phyloP scores from a whole-genome alignment of 2,329 filamentous ascomycete species.

The Leptographium radiaticola region DNA sequence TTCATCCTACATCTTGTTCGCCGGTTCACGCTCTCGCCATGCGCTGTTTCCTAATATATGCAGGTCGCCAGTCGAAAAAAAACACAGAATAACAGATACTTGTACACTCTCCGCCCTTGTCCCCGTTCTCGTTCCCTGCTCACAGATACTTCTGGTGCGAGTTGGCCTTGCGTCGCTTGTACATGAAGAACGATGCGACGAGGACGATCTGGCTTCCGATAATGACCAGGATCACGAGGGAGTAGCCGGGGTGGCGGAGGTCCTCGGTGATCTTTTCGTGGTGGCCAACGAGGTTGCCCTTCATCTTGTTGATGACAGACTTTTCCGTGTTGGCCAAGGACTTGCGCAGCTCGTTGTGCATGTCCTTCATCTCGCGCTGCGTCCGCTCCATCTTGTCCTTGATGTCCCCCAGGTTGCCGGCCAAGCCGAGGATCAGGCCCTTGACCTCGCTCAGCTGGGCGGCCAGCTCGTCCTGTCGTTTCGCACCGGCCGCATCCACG shows the following conservation, averaged over 20 bases:
- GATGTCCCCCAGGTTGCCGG: conserved; percentile 28
- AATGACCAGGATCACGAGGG: conserved; percentile 51
- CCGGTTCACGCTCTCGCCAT: not conserved
- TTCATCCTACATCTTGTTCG: not conserved
- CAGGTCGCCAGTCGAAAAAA: no score
- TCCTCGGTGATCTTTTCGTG: conserved; percentile 33
- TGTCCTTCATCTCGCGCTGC: conserved; percentile 43
- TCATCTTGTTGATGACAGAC: conserved; percentile 37
- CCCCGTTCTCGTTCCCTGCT: not conserved
- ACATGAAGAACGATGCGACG: conserved; percentile 55
- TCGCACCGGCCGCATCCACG: conserved; percentile 36
- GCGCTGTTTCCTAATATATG: no score
- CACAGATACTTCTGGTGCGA: conserved; percentile 88
- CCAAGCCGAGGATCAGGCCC: conserved; percentile 28
- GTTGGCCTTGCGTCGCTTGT: conserved; percentile 64
- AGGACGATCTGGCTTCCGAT: conserved; percentile 63
- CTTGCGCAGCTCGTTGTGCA: conserved; percentile 40
- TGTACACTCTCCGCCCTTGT: no score
- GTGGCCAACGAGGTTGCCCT: conserved; percentile 20
- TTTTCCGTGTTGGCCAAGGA: conserved; percentile 38
- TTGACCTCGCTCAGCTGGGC: conserved; percentile 33
- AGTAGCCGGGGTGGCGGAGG: conserved; percentile 35
- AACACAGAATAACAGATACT: no score
- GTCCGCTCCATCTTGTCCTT: conserved; percentile 34
- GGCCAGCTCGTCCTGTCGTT: conserved; percentile 42